Evolutionary conservation across 192 early-diverging fungal genomes (phyloP), one percentile per base, ranked within the genome.

Genomic region (Coemansia sp.): DNA sequence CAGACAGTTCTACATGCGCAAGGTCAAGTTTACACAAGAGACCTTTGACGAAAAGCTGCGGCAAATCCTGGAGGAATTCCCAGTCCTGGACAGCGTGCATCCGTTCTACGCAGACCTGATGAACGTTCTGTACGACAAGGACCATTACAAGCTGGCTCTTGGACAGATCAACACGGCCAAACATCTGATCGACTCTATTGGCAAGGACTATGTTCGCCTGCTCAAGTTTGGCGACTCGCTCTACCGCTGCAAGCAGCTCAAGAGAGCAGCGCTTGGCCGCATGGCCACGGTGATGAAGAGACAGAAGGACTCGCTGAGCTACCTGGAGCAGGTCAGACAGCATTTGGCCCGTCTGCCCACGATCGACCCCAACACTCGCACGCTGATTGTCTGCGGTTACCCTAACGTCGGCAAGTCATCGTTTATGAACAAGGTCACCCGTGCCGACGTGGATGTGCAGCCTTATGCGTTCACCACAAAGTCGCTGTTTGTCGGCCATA

Each of bases 401-500:
- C 98, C 98, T n/a, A 99, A 99, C 77, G 98, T 99, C 29, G 98
- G 98, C 72, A 99, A 97, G 79, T 97, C 91, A 45, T 91, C 89
- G 66, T 96, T 97, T 75, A 96, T 95, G 87, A 98, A 98, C 90
- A 98, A 99, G 85, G 87, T 99, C 10, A 99, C 98, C 11, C 87
- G 95, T 52, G 96, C 98, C 12, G 95, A 99, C 72, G 98, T 99
- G 25, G 98, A 99, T 75, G 98, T 99, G 12, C 98, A 99, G 79
- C 96, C 96, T 17, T 99, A 99, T 82, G 98, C 98, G 33, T 99
- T 99, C 85, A 99, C 98, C 25, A 99, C 98, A 65, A 99, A 99
- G 86, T 94, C 92, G 20, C 86, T 99, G 72, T 99, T 99, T 84
- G 98, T 99, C 31, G 98, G 98, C 34, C 98, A 99, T 73, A 99